Evolutionary conservation across 169 alveolate genomes (phyloP), one percentile per base, ranked within the genome.

Genomic region (Neospora caninum): DNA sequence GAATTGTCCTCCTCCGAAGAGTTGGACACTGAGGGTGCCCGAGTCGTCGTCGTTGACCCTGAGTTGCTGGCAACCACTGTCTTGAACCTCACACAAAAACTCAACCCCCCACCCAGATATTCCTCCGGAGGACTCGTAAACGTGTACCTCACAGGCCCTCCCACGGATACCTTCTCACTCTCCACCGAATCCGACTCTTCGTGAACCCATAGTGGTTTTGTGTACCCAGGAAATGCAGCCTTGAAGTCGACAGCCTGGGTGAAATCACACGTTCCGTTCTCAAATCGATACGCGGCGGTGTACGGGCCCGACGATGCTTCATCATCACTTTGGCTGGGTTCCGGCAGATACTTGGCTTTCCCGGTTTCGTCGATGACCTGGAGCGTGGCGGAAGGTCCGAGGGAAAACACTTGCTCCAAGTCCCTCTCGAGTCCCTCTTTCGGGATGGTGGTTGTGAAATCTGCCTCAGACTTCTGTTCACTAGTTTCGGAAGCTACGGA

Each of bases 181-280:
- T 7, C 42, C 27, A 6, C 83, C 9, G 83, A 70, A 6, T n/a
- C 83, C 6, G 83, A n/a, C 64, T 7, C 18, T 7, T 7, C 18
- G 64, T 18, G 64, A 70, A 31, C 39, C 83, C 83, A 70, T 16
- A 70, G 83, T 9, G 83, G 83, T 9, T 27, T 70, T 22, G 9
- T 22, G 83, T 70, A 70, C 83, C 38, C 34, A 34, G 42, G 42
- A 34, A 70, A 70, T 16, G 27, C 9, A 13, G 9, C 83, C 83
- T 70, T 7, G 83, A 16, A 70, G 38, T 70, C 25, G 9, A 70
- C 39, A 16, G 83, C 25, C 25, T 27, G 9, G 25, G 18, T 22
- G 83, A 70, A 70, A 34, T 70, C 83, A n/a, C 83, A 70, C 39
- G 83, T n/a, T 7, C 83, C 83, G 83, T 70, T 34, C 83, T 70